Evolutionary conservation across 192 early-diverging fungal genomes (phyloP), one percentile per base, ranked within the genome.

Genomic region (Coemansia guatemalensis): DNA sequence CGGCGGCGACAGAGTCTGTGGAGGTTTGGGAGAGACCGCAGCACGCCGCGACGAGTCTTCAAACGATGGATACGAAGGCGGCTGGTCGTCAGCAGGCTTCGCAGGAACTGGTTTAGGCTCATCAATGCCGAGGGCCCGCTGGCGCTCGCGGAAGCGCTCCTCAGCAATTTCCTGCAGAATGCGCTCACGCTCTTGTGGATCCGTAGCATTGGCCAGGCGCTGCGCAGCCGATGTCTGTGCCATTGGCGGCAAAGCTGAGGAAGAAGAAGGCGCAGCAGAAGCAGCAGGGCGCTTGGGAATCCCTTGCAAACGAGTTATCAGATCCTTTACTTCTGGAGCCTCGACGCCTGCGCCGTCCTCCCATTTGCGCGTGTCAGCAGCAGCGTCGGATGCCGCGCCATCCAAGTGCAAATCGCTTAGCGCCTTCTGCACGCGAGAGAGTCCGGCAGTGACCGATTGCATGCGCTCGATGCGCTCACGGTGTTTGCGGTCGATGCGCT

Each of bases 91-190:
- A 0, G 25, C 27, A 18, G 53, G 44, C 4, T 32, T 32, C 8
- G 30, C 8, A 32, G 30, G 30, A 32, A 32, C 8, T 3, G 8
- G 8, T 27, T 53, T 49, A 1, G 63, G 64, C 12, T 77, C 76
- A 2, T 69, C 65, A 0, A 74, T 48, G 11, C 73, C 73, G 23
- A 81, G 47, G 0, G 71, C 73, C 5, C 62, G 68, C 51, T 74
- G 68, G 30, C 78, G 78, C 30, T 81, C 78, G 49, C 73, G 72
- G 59, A 81, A 75, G 6, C 73, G 64, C 51, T 81, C 73, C 49
- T 75, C 73, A 22, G 78, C 78, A 8, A 81, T 70, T 8, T 81
- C 78, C 53, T 71, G 58, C 51, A 81, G 54, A 56, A 81, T 60
- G 35, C 62, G 62, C 39, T 81, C 66, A 2, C 78, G 71, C 25